Evolutionary conservation across 805 yeast species (phyloP).

Genomic region (Hemisphaericaspora nanyangensis): DNA sequence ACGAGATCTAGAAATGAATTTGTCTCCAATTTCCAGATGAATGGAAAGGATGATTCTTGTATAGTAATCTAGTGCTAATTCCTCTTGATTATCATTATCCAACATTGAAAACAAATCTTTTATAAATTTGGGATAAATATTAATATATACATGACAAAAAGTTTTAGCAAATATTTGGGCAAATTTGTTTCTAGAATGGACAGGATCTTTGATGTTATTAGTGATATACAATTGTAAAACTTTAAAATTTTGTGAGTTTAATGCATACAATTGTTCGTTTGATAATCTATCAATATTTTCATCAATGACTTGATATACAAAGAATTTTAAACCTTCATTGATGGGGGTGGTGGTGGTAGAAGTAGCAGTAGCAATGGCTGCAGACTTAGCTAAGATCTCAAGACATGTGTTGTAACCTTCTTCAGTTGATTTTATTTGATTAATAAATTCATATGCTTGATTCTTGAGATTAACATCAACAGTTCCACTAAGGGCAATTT

Average conservation of each 20-base stretch:
- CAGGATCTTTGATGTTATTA: slow-evolving; percentile 21
- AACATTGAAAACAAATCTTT: slow-evolving; percentile 24
- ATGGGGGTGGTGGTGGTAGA: slow-evolving; percentile 14
- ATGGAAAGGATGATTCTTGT: slow-evolving; percentile 68
- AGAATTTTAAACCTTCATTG: slow-evolving; percentile 58
- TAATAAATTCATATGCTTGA: slow-evolving; percentile 50
- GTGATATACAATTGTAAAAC: slow-evolving; percentile 29
- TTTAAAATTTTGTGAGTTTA: slow-evolving; percentile 48
- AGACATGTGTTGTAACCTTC: slow-evolving; percentile 56
- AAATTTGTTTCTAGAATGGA: slow-evolving; percentile 35
- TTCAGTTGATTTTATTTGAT: slow-evolving; percentile 48
- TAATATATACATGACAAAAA: slow-evolving; percentile 33
- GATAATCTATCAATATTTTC: slow-evolving; percentile 45
- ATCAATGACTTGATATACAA: slow-evolving; percentile 67
- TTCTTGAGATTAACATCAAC: slow-evolving; percentile 59
- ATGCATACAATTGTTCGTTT: slow-evolving; percentile 41
- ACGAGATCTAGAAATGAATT: slow-evolving; percentile 68
- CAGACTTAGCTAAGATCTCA: slow-evolving; percentile 36
- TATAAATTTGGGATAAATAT: slow-evolving; percentile 29
- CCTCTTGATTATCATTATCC: slow-evolving; percentile 13
- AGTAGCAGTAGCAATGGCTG: slow-evolving; percentile 4
- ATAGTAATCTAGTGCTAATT: slow-evolving; percentile 62
- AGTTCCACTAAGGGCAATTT: slow-evolving; percentile 70
- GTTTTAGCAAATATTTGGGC: slow-evolving; percentile 30
- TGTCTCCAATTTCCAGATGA: slow-evolving; percentile 93